phyloP scores from a whole-genome alignment of 176 grass and related monocot genomes.

The Saccharum officinarum region DNA sequence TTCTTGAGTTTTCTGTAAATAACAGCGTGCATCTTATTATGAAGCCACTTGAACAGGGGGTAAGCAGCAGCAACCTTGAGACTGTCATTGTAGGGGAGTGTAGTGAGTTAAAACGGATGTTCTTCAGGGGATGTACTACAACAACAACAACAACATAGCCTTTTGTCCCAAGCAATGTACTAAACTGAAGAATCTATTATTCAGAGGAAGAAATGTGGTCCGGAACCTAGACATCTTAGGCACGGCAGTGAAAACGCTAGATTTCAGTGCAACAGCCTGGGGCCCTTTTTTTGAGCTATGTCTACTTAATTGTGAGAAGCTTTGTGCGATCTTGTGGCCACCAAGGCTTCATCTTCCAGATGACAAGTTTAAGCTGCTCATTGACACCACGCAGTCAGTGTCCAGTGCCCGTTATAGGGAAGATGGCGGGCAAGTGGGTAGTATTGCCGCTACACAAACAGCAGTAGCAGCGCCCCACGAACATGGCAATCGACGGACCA shows the following conservation, averaged over 20 bases:
- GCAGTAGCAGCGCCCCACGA: not conserved
- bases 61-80: not conserved
- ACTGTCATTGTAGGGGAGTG: not conserved
- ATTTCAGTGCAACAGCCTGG: not conserved
- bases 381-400: not conserved
- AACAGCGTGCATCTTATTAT: too few relatives aligned
- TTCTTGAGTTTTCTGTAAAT: constrained; percentile 1
- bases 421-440: not conserved
- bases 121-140: too few relatives aligned
- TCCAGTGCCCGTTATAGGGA: not conserved
- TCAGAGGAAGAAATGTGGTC: not conserved
- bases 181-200: not conserved
- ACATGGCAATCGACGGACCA: not conserved
- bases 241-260: not conserved
- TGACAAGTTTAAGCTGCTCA: not conserved
- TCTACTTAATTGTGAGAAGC: not conserved
- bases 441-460: not conserved
- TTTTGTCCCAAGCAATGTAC: too few relatives aligned
- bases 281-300: not conserved
- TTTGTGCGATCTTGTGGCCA: not conserved
- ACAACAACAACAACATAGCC: too few relatives aligned
- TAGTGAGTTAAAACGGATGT: not conserved
- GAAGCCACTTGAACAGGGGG: accelerated
- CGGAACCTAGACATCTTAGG: not conserved
- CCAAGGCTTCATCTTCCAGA: accelerated